These are phyloP conservation scores for Annulohypoxylon moriforme DNA, from an alignment of 495 filamentous ascomycete species.

Conservation along the genomic window DNA sequence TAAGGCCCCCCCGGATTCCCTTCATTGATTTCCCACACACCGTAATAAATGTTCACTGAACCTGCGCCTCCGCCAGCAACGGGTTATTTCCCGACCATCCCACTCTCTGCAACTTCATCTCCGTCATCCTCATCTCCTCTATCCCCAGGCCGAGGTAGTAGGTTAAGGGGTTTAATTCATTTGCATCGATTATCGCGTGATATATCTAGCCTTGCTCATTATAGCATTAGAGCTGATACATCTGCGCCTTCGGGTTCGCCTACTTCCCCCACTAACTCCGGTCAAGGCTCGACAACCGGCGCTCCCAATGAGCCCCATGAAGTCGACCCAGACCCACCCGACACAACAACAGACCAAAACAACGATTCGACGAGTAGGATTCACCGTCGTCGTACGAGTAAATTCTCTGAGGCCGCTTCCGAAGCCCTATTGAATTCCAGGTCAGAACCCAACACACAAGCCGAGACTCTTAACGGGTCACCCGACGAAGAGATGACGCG, in stretches of 20 bases:
- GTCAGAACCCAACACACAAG: conserved; percentile 25
- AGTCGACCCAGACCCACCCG: conserved; percentile 43
- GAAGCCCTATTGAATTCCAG: conserved; percentile 44
- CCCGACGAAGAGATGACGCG: conserved; percentile 53
- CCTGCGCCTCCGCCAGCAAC: conserved; percentile 61
- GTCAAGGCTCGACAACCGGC: conserved; percentile 22
- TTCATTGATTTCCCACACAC: conserved; percentile 30
- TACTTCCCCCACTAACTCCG: conserved; percentile 29
- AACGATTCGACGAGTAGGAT: conserved; percentile 47
- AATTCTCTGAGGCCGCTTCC: conserved; percentile 44
- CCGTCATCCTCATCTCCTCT: conserved; percentile 62
- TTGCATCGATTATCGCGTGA: conserved; percentile 70
- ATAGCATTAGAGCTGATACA: conserved; percentile 42
- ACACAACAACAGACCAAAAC: conserved; percentile 36
- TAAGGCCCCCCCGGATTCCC: conserved; percentile 23
- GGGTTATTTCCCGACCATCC: conserved; percentile 55
- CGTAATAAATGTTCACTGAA: conserved; percentile 65
- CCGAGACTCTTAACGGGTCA: conserved; percentile 26
- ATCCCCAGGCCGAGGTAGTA: conserved; percentile 64
- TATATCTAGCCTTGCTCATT: conserved; percentile 50
- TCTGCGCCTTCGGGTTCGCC: conserved; percentile 33
- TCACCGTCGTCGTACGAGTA: conserved; percentile 51
- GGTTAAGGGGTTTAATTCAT: conserved; percentile 78
- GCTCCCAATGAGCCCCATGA: conserved; percentile 38
- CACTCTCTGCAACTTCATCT: conserved; percentile 56